Evolutionary conservation across 208 protist species (phyloP), one percentile per base, ranked within the genome.

Genomic region (Tritrichomonas musculus): DNA sequence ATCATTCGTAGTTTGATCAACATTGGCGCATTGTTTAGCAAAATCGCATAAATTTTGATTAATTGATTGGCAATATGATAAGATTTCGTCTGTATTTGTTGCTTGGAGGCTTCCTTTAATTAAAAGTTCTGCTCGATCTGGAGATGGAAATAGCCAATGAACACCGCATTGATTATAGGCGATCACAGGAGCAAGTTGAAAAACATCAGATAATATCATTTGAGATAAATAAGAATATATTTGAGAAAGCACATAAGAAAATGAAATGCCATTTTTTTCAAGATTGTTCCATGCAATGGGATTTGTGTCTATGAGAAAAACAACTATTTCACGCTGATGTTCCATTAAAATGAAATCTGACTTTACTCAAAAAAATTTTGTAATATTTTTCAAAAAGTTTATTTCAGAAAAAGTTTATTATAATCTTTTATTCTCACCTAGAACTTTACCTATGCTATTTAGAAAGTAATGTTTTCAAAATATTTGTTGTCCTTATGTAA

Each of bases 81-180:
- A 53, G 57, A 88, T 88, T 88, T 57, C 41, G 9, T 88, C 77
- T 39, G 44, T 20, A 49, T 88, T 88, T 88, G 77, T 88, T 11
- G 47, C 41, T 53, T 53, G 41, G 20, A 55, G 39, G 9, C 11
- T 39, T 57, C 47, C 41, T 41, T 57, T 88, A 17, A 88, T 50
- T 11, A 22, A 4, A 39, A 20, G 20, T 57, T 47, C 47, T 53
- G 44, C 11, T 39, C 27, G 41, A 14, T 39, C 77, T 39, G 47
- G 17, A 39, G 20, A 3, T 88, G 77, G 47, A 27, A 57, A 53
- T 22, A 53, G n/a, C 22, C 44, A 88, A 27, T 88, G n/a, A 22
- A 36, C 47, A 33, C 47, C 41, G 30, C 47, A n/a, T 39, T 88
- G 41, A 60, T 88, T 88, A 88, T 88, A 88, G 20, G 47, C 77